phyloP scores from a whole-genome alignment of 352 stramenopile species.

The Globisporangium ultimum region DNA sequence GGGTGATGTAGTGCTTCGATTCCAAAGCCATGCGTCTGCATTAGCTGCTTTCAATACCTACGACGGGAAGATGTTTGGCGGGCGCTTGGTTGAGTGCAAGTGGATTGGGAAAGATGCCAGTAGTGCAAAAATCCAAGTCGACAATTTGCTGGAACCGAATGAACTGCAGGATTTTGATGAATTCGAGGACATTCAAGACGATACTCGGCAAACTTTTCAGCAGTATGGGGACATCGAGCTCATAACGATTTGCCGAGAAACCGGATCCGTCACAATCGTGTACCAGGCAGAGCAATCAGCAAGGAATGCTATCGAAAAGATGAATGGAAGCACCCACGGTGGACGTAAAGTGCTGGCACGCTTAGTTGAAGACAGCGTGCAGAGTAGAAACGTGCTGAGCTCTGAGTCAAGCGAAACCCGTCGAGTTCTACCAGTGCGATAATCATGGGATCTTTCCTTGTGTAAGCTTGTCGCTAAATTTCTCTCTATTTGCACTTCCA shows the following conservation, averaged over 20 bases:
- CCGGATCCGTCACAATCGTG: conserved; percentile 1
- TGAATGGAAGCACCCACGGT: conserved; percentile 7
- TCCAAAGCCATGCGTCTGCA: neutral
- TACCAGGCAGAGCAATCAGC: neutral
- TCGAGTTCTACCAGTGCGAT: neutral
- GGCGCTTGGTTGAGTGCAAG: conserved; percentile 4
- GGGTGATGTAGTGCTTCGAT: conserved; percentile 14
- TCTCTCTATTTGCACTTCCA: neutral
- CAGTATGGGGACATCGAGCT: neutral
- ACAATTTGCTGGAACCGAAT: conserved; percentile 10
- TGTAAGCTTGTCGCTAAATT: neutral
- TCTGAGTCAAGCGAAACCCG: neutral
- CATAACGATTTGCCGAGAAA: conserved; percentile 4
- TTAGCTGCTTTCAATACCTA: conserved; percentile 6
- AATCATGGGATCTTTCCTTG: neutral
- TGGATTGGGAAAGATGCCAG: neutral
- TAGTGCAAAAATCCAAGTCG: neutral
- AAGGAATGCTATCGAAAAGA: neutral
- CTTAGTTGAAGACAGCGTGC: neutral
- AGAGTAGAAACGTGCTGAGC: neutral
- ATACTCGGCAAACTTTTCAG: conserved; percentile 1
- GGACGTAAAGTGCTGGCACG: neutral
- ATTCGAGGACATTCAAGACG: conserved; percentile 8
- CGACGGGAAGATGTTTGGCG: conserved; percentile 7
- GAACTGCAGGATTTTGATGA: conserved; percentile 11